These are phyloP conservation scores for Moringa oleifera DNA, from an alignment of 345 rosid genomes.

Conservation along the genomic window DNA sequence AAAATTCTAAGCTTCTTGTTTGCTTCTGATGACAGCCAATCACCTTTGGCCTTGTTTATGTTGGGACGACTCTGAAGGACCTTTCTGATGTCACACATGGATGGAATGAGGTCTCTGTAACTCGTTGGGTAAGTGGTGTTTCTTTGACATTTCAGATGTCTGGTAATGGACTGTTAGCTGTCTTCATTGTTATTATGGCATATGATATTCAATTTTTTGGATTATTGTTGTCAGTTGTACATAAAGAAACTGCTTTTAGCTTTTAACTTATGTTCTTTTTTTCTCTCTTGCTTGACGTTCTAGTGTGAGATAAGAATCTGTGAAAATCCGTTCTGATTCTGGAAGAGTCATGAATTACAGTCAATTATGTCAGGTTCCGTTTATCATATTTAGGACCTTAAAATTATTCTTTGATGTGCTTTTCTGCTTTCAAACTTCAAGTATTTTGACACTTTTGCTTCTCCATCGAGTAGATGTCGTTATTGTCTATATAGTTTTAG, in stretches of 20 bases:
- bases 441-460: not conserved
- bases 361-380: not conserved
- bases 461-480: not conserved
- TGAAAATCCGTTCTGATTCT: not conserved
- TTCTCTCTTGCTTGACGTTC: not conserved
- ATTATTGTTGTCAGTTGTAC: not conserved
- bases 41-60: conserved; percentile 81
- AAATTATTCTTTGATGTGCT: not conserved
- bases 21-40: conserved; percentile 64
- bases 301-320: no score
- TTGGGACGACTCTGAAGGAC: conserved; percentile 95
- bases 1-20: no score
- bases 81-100: conserved; percentile 98
- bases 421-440: not conserved
- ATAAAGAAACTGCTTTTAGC: not conserved
- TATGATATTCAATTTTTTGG: not conserved
- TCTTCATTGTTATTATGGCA: not conserved
- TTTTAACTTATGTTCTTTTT: not conserved
- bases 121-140: conserved; percentile 69
- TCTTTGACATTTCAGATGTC: not conserved
- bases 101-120: conserved; percentile 78
- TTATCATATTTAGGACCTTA: not conserved
- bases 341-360: not conserved
- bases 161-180: not conserved
- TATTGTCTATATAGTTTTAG: not conserved